Evolutionary conservation across 148 eudicot species (phyloP).

Genomic region (Oxyria digyna): DNA sequence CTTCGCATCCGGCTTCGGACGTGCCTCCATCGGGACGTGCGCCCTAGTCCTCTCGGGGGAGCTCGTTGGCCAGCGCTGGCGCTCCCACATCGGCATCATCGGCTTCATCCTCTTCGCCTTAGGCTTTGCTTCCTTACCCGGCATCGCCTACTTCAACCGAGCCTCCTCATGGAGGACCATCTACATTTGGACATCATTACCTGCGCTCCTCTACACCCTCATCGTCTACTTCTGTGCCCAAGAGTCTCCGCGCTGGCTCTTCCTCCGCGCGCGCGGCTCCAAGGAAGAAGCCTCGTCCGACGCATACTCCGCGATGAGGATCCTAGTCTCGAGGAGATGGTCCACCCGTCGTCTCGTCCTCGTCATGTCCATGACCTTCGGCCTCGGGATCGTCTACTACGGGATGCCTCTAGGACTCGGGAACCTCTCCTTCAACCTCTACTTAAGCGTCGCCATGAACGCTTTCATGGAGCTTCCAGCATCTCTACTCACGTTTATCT

Average conservation of each 20-base stretch:
- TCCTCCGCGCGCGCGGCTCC: slow-evolving; percentile 33
- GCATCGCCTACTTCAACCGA: slow-evolving; percentile 27
- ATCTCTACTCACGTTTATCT: slow-evolving; percentile 20
- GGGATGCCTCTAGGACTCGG: slow-evolving; percentile 58
- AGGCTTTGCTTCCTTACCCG: slow-evolving; percentile 51
- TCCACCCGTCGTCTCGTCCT: slow-evolving; percentile 21
- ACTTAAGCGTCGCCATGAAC: slow-evolving; percentile 39
- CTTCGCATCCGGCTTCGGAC: slow-evolving; percentile 41
- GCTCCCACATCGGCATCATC: slow-evolving; percentile 44
- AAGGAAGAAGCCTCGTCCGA: slow-evolving; percentile 30
- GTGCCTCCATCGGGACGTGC: slow-evolving; percentile 49
- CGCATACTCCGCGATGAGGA: slow-evolving; percentile 32
- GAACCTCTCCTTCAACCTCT: slow-evolving; percentile 39
- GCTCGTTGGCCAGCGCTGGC: slow-evolving; percentile 51
- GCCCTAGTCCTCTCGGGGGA: slow-evolving; percentile 58
- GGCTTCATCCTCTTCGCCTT: slow-evolving; percentile 40
- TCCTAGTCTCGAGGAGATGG: slow-evolving; percentile 32
- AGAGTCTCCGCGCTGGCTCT: slow-evolving; percentile 78
- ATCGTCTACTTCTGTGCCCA: slow-evolving; percentile 22
- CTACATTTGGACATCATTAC: slow-evolving; percentile 41
- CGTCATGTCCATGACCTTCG: slow-evolving; percentile 31
- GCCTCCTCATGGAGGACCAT: slow-evolving; percentile 43
- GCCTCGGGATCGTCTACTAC: slow-evolving; percentile 53
- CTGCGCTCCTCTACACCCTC: slow-evolving; percentile 31
- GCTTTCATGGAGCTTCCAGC: slow-evolving; percentile 54